Conservation (phyloP, 2,329 filamentous ascomycete genomes). For the Claviceps citrina region DNA sequence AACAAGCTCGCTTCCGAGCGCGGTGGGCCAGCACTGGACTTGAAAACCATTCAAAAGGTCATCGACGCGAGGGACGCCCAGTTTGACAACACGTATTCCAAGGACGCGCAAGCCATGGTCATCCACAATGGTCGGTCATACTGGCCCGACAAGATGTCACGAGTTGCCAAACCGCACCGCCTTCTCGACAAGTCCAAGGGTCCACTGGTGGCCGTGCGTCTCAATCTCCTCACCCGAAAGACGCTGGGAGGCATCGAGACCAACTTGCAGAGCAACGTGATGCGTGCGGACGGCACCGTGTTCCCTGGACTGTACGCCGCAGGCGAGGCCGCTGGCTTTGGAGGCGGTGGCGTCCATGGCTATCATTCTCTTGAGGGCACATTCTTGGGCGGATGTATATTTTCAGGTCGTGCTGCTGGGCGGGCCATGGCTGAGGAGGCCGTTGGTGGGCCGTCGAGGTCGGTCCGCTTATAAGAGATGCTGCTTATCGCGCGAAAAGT, state of each 20-base stretch:
- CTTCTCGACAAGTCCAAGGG: conserved; percentile 39
- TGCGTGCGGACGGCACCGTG: conserved; percentile 29
- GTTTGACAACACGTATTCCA: conserved; percentile 39
- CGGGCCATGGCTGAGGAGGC: conserved; percentile 36
- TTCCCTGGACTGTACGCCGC: conserved; percentile 45
- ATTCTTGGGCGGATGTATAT: conserved; percentile 47
- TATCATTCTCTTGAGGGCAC: conserved; percentile 48
- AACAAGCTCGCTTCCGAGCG: conserved; percentile 35
- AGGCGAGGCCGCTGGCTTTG: conserved; percentile 45
- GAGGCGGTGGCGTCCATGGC: conserved; percentile 46
- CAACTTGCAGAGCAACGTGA: conserved; percentile 39
- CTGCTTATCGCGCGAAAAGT: no score
- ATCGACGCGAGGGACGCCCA: conserved; percentile 40
- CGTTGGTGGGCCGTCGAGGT: conserved; percentile 6
- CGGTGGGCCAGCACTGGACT: conserved; percentile 32
- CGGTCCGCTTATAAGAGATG: not conserved
- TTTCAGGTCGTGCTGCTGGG: conserved; percentile 42
- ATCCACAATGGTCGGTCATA: conserved; percentile 41
- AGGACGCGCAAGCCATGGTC: conserved; percentile 47
- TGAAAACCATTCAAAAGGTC: conserved; percentile 26
- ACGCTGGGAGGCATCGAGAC: conserved; percentile 46
- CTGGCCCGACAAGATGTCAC: conserved; percentile 35
- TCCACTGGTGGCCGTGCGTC: conserved; percentile 42
- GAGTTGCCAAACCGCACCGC: conserved; percentile 37
- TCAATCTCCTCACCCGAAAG: conserved; percentile 47